Conservation (phyloP, 352 stramenopile genomes). For the Phytopythium kandeliae region DNA sequence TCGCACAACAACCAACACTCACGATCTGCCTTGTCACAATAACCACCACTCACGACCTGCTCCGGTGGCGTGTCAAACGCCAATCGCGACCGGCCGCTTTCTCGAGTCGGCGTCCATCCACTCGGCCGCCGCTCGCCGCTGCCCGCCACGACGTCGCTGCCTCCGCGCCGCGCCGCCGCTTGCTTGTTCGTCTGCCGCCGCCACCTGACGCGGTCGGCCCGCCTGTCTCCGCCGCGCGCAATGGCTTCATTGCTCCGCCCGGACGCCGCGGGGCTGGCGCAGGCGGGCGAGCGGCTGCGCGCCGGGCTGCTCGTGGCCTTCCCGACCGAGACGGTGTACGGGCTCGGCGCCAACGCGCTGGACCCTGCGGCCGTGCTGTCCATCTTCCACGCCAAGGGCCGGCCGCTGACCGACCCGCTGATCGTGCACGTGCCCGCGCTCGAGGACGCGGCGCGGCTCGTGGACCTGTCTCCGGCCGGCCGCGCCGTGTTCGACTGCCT, state of each 20-base stretch:
- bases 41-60: no score
- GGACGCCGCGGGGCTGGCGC: constrained; percentile 34
- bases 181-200: no score
- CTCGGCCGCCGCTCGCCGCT: not conserved
- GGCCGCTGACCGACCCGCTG: constrained; percentile 96
- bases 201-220: no score
- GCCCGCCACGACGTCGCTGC: not conserved
- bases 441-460: constrained; percentile 85
- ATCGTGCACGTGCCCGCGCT: constrained; percentile 96
- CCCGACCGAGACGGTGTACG: constrained; percentile 99
- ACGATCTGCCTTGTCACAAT: no score
- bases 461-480: constrained; percentile 73
- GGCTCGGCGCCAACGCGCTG: constrained; percentile 96
- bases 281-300: constrained; percentile 62
- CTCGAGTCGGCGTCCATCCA: no score
- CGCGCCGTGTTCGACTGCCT: constrained; percentile 79
- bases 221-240: no score
- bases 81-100: no score
- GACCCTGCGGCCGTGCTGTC: constrained; percentile 90
- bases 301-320: constrained; percentile 89
- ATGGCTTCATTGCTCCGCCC: constrained; percentile 47
- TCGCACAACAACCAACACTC: no score
- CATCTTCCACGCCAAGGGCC: constrained; percentile 95
- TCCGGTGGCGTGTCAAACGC: no score
- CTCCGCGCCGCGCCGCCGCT: not conserved